These are phyloP conservation scores for Colletotrichum spaethianum DNA, from an alignment of 2,329 filamentous ascomycete species.

Conservation along the genomic window DNA sequence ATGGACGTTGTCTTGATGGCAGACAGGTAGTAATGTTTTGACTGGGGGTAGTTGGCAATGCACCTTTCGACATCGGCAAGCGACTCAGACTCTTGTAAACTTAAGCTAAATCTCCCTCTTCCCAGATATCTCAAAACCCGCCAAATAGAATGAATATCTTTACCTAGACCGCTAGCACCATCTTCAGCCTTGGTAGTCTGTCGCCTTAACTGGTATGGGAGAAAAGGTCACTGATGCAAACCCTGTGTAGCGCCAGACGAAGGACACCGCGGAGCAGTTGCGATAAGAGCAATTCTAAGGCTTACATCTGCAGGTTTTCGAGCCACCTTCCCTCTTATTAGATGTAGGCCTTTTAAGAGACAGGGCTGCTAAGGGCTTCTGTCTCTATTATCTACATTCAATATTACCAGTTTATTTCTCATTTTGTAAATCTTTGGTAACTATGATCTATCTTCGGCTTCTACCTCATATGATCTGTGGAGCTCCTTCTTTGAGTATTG, in stretches of 20 bases:
- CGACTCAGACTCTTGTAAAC: neutral
- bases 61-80: neutral
- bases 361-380: too few relatives aligned
- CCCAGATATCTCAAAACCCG: neutral
- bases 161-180: neutral
- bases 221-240: too few relatives aligned
- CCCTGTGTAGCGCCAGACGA: too few relatives aligned
- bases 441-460: neutral
- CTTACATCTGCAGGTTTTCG: too few relatives aligned
- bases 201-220: too few relatives aligned
- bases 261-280: neutral
- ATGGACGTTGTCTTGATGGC: neutral
- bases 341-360: neutral
- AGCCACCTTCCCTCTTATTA: neutral
- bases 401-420: neutral
- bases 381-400: neutral
- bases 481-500: neutral
- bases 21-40: neutral
- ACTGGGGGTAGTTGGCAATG: neutral
- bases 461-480: neutral
- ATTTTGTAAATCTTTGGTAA: neutral
- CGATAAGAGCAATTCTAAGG: neutral
- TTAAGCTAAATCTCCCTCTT: neutral
- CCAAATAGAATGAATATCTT: neutral
- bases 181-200: neutral